These are phyloP conservation scores for Ceratobasidium sp. DNA, from an alignment of 1,284 basidiomycete species.

Conservation along the genomic window DNA sequence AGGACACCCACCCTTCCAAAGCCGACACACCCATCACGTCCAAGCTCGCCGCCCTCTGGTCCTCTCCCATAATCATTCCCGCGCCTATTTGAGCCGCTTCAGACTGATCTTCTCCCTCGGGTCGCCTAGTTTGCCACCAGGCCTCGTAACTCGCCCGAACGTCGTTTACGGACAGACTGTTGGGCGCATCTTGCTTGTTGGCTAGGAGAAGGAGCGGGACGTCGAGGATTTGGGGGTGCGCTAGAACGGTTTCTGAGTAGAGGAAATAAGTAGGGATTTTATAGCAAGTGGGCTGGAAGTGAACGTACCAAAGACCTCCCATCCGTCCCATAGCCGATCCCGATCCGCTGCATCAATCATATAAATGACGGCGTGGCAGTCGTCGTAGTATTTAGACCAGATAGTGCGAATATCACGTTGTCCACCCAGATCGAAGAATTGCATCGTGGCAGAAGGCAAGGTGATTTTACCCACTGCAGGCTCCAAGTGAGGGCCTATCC, in stretches of 20 bases:
- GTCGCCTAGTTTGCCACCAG: constrained; percentile 70
- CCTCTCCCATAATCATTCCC: constrained; percentile 56
- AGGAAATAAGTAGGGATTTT: background rate
- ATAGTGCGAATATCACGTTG: constrained; percentile 92
- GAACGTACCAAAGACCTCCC: constrained; percentile 91
- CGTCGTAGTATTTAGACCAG: constrained; percentile 93
- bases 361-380: constrained; percentile 93
- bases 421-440: constrained; percentile 95
- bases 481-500: background rate
- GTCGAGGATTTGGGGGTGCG: constrained; percentile 85
- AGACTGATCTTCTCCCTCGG: constrained; percentile 64
- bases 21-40: constrained; percentile 93
- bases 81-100: constrained; percentile 50
- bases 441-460: constrained; percentile 89
- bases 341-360: constrained; percentile 91
- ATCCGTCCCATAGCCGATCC: constrained; percentile 87
- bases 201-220: constrained; percentile 89
- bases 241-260: constrained; percentile 76
- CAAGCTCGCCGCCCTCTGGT: constrained; percentile 70
- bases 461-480: constrained; percentile 86
- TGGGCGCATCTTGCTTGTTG: constrained; percentile 90
- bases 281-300: background rate
- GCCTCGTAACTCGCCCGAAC: constrained; percentile 91
- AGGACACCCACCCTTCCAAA: constrained; percentile 80
- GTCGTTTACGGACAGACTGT: constrained; percentile 85